These are phyloP conservation scores for Boletus patriciae DNA, from an alignment of 768 basidiomycete genomes.

Conservation along the genomic window DNA sequence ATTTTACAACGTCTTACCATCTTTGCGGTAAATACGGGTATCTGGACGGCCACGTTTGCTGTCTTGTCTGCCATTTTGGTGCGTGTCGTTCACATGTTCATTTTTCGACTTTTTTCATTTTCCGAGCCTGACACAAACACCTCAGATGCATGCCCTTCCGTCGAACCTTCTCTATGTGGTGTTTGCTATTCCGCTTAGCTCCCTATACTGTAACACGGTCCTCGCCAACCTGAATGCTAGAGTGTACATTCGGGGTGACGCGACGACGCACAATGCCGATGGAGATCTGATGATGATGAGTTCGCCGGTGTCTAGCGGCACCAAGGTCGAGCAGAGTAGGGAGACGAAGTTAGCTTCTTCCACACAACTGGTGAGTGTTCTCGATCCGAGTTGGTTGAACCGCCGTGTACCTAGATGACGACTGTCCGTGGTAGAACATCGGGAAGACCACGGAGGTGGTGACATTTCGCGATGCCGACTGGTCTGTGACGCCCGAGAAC, in stretches of 20 bases:
- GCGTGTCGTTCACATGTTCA: background rate
- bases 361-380: background rate
- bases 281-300: background rate
- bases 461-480: background rate
- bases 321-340: background rate
- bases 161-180: background rate
- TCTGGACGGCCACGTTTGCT: conserved; percentile 49
- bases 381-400: background rate
- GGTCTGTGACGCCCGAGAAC: background rate
- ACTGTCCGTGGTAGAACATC: background rate
- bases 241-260: conserved; percentile 1
- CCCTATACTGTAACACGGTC: conserved; percentile 17
- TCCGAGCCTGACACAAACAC: background rate
- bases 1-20: conserved; percentile 11
- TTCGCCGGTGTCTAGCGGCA: too few relatives aligned
- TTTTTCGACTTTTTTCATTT: background rate
- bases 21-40: conserved; percentile 29
- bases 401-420: background rate
- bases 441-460: background rate
- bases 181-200: conserved; percentile 3
- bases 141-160: background rate
- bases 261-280: too few relatives aligned
- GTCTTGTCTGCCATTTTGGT: conserved; percentile 4
- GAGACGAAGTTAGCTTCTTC: background rate
- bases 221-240: conserved; percentile 19